Evolutionary conservation across 2,329 filamentous ascomycete genomes (phyloP).

Genomic region (Thelonectria discophora): DNA sequence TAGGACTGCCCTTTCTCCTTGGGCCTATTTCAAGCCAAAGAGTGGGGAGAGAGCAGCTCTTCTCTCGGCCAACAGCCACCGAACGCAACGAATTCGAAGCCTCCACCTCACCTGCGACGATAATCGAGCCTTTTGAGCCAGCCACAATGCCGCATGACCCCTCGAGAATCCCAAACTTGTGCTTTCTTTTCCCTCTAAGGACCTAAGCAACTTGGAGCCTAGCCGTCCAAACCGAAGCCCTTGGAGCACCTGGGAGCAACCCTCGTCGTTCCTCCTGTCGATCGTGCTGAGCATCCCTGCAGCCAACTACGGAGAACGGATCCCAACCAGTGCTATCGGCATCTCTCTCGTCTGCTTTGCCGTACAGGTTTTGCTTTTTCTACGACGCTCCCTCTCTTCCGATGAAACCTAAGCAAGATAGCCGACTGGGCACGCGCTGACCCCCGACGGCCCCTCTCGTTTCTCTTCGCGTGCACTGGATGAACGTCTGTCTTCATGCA

Average conservation of each 20-base stretch:
- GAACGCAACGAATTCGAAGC: background rate
- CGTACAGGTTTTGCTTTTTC: conserved; percentile 7
- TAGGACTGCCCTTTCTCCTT: background rate
- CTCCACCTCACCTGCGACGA: conserved; percentile 1
- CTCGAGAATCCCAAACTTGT: conserved; percentile 13
- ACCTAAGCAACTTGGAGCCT: conserved; percentile 23
- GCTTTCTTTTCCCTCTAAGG: conserved; percentile 7
- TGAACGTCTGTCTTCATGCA: conserved; percentile 14
- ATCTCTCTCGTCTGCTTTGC: conserved; percentile 5
- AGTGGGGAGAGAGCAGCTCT: conserved; percentile 1
- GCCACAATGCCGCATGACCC: conserved; percentile 12
- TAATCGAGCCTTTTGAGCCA: conserved; percentile 15
- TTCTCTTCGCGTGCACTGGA: conserved; percentile 5
- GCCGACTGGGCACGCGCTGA: background rate
- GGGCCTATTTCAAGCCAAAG: conserved; percentile 12
- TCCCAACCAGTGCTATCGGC: conserved; percentile 16
- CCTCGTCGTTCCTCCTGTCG: conserved; percentile 12
- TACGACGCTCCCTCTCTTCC: background rate
- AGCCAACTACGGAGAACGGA: too few relatives aligned
- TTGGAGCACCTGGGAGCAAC: too few relatives aligned
- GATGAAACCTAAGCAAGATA: conserved; percentile 17
- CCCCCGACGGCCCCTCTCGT: background rate
- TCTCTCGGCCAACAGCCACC: conserved; percentile 12
- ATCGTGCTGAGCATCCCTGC: conserved; percentile 11
- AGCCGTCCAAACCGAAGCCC: conserved; percentile 4